Evolutionary conservation across 345 rosid species (phyloP), one percentile per base, ranked within the genome.

Genomic region (Aurinia saxatilis): DNA sequence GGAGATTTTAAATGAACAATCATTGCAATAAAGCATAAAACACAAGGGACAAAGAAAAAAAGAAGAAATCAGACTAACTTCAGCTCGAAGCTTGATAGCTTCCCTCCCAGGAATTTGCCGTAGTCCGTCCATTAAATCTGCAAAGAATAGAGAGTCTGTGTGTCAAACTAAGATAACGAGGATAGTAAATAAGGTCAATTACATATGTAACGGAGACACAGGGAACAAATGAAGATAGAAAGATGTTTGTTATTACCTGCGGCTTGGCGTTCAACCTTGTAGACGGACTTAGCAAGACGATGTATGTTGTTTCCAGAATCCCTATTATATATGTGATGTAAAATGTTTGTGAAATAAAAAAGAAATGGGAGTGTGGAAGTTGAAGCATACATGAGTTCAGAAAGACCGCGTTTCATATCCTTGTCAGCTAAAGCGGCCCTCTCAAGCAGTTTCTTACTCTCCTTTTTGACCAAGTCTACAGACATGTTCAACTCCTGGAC

Each of bases 31-130:
- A 36, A 25, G 37, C 37, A n/a, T 36, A 25, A 38, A 18, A 44
- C 37, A 50, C 23, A 10, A 37, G 34, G 37, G 10, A 36, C 31
- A 34, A n/a, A 36, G 10, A 36, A 31, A 34, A n/a, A 36, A 16
- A 33, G 48, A 53, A 39, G 21, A 36, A 9, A 21, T 18, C 8
- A n/a, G 31, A 73, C 77, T 75, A 75, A 67, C 99, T 87, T 93
- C 99, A 25, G 96, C 96, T 68, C 99, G 75, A 55, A 93, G 96
- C 83, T 90, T 87, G 71, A 93, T 68, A 10, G 97, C 86, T 51
- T 93, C 97, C 69, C 99, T 82, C 17, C 96, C 87, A 12, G 96
- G 88, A 51, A 85, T 80, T 73, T 93, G 91, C 51, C 99, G 83
- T 42, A 93, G 84, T 56, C 80, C 90, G 11, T 90, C 95, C 99